Base-by-base conservation (phyloP, 805 yeast species). In the Spathaspora girioi region DNA sequence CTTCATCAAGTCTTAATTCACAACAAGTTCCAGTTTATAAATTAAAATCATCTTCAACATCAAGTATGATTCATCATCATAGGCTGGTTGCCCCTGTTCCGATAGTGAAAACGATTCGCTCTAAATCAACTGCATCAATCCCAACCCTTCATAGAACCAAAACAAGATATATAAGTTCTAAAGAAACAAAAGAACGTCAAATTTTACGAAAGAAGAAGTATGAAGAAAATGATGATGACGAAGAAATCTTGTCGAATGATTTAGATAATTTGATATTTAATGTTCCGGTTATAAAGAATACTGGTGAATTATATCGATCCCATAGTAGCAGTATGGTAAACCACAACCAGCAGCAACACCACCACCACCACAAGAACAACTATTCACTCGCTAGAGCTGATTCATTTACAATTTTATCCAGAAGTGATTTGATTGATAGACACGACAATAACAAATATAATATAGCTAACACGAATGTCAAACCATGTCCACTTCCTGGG, bases 181-280 rank as follows among this genome's bases (percentile, higher is more conserved):
- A 65, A 47, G 76, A 73, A 54, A 62, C 68, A n/a, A 75, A 71
- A 54, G 72, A 67, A 46, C 58, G 78, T 45, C 63, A 68, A 55
- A 64, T 63, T 49, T 56, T 67, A 19, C 62, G 76, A 11, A 73
- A 73, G 56, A 68, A 74, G 55, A 59, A 59, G 32, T 74, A 72
- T 52, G 79, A 74, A 48, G 77, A 73, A 17, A 64, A 70, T 55
- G 73, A 71, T 45, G 65, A 66, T 54, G 77, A 72, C 48, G 78
- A 73, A 47, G 75, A 69, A 35, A 67, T 73, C 26, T 54, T 71
- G 29, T 54, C 66, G 11, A 67, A 68, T 52, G 77, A 73, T 54
- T 54, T 72, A 47, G 74, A 70, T 48, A 47, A 51, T 32, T 59
- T 73, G 46, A 73, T 72, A 11, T 74, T 75, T 56, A 75, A 75